A percentile compares a stretch with the other conserved stretches of the same genome.
Evolutionary conservation across 2,329 filamentous ascomycete species (phyloP).

Genomic region (Hymenoscyphus fructigenus): DNA sequence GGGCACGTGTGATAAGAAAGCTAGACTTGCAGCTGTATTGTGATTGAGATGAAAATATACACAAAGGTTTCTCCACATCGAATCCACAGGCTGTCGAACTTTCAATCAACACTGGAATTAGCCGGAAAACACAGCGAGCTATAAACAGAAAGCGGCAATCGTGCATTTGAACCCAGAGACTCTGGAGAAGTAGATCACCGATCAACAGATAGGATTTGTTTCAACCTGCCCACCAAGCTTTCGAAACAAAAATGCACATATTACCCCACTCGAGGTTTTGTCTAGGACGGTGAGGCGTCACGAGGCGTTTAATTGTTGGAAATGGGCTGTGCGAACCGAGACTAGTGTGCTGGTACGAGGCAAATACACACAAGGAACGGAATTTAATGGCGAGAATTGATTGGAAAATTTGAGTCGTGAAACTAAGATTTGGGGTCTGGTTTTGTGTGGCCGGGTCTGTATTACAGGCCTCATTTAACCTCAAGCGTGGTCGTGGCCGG

Average conservation of each 20-base stretch:
- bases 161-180: background rate
- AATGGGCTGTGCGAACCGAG: background rate
- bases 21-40: slow-evolving; percentile 3
- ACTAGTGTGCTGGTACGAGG: background rate
- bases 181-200: background rate
- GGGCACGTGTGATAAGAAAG: slow-evolving; percentile 4
- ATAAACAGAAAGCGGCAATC: background rate
- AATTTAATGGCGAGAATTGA: background rate
- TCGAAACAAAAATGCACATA: background rate
- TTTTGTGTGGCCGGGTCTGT: background rate
- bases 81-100: background rate
- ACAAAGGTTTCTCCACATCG: background rate
- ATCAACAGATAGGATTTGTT: background rate
- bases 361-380: background rate
- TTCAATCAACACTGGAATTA: background rate
- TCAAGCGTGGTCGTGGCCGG: too few relatives aligned
- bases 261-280: background rate
- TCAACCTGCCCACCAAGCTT: background rate
- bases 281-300: background rate
- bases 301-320: background rate
- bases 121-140: background rate
- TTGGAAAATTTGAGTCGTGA: background rate
- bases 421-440: background rate
- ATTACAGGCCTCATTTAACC: background rate
- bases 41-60: slow-evolving; percentile 3